Base-by-base conservation (phyloP, 306 rosid species). In the Vigna trinervia region DNA sequence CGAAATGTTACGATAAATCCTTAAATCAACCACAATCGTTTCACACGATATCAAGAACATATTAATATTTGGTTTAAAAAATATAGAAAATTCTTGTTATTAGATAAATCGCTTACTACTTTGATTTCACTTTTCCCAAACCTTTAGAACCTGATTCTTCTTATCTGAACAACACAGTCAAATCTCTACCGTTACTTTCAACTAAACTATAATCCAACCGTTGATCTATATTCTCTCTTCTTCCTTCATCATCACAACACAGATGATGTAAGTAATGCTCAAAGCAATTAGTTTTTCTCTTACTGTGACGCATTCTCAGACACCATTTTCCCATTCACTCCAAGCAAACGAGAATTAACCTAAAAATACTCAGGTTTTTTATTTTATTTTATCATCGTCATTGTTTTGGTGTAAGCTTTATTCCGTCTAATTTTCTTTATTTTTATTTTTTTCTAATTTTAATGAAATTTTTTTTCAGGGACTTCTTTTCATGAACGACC, bases 401-500 rank as follows among this genome's bases (percentile, higher is more conserved):
- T 23, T 56, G 10, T 11, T n/a, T 5, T 65, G 65, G 17, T 17
- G 26, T 32, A 50, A 54, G 71, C 8, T 54, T 73, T 67, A 3
- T 72, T 15, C n/a, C 1, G 46, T 41, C 46, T 1, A 41, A 8
- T 61, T 30, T 50, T 28, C 11, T 26, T 59, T 28, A 5, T 59
- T 26, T 59, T 57, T 3, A 19, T 54, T 26, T 59, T 59, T 8
- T 57, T 23, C n/a, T 60, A 48, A 39, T 69, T 59, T 48, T 3
- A 28, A n/a, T 78, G 13, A 58, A 74, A 0, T 30, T 8, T 8
- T 8, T 51, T 57, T 68, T 50, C 47, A 22, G 5, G 19, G 19
- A 3, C 4, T 71, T 26, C 28, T 57, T 45, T 58, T 39, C 57
- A 78, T 81, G 86, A 81, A 80, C 80, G 83, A 70, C 22, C 71